Evolutionary conservation across 1,284 basidiomycete species (phyloP).

Genomic region (Tilletia caries): DNA sequence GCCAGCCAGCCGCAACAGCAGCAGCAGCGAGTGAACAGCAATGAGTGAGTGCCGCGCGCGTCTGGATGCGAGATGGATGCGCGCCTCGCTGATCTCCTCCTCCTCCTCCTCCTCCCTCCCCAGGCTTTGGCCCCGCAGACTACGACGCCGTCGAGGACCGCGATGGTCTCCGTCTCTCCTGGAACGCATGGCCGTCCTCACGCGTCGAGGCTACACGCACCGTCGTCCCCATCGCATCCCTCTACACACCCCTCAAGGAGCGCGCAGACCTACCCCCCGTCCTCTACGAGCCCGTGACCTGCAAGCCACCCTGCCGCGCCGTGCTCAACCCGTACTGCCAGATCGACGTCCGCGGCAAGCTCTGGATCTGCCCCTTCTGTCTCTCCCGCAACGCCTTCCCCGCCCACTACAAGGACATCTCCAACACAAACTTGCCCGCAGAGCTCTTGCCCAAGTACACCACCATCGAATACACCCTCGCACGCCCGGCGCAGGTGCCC

Average conservation of each 20-base stretch:
- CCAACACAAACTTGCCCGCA: constrained; percentile 90
- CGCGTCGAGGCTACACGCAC: constrained; percentile 96
- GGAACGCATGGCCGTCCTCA: constrained; percentile 98
- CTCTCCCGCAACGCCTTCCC: constrained; percentile 94
- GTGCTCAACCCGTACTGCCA: constrained; percentile 98
- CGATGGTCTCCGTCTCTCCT: constrained; percentile 62
- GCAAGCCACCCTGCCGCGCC: constrained; percentile 94
- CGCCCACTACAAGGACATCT: constrained; percentile 98
- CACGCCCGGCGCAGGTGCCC: constrained; percentile 82
- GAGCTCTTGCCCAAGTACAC: constrained; percentile 97
- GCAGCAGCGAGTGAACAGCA: no score
- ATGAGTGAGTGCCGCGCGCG: no score
- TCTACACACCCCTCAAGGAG: constrained; percentile 96
- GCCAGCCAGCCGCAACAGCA: no score
- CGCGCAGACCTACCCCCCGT: constrained; percentile 93
- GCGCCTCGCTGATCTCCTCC: neutral
- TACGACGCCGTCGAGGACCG: constrained; percentile 54
- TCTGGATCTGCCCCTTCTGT: constrained; percentile 99
- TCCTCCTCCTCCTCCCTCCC: neutral
- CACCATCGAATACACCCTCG: constrained; percentile 96
- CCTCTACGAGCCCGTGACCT: constrained; percentile 95
- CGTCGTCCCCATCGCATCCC: constrained; percentile 92
- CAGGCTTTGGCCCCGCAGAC: constrained; percentile 11
- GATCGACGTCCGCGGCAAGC: constrained; percentile 95
- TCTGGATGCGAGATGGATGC: no score